Conservation (phyloP, 1,284 basidiomycete species). For the Microbotryum lychnidis-dioicae region DNA sequence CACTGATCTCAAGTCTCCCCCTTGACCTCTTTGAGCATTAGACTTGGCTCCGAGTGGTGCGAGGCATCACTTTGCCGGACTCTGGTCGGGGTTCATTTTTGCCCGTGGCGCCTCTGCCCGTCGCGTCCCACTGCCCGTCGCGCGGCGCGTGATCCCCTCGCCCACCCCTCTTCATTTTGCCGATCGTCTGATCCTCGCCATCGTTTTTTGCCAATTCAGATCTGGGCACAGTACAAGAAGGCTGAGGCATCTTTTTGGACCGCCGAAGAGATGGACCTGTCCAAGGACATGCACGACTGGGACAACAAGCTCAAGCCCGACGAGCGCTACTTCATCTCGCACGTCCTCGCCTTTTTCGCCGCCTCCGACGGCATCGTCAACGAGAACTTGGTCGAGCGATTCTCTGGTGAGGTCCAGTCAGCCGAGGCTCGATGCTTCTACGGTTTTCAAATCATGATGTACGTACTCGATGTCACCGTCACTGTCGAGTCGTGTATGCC, state of each 20-base stretch:
- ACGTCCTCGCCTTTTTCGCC: conserved; percentile 47
- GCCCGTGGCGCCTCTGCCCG: neutral
- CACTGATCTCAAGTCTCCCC: neutral
- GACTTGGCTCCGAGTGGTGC: neutral
- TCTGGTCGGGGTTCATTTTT: neutral
- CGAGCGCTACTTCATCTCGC: conserved; percentile 45
- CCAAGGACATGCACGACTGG: conserved; percentile 46
- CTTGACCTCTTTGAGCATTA: neutral
- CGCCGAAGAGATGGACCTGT: conserved; percentile 46
- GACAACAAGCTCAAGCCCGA: conserved; percentile 44
- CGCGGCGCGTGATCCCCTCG: neutral
- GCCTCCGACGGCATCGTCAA: conserved; percentile 47
- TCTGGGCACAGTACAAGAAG: conserved; percentile 37
- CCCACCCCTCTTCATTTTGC: neutral
- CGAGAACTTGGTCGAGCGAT: conserved; percentile 46
- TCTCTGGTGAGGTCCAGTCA: conserved; percentile 44
- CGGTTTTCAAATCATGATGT: conserved; percentile 48
- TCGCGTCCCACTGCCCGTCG: neutral
- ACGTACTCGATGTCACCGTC: conserved; percentile 2
- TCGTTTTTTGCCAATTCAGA: conserved; percentile 19
- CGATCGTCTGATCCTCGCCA: neutral
- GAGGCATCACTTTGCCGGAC: neutral
- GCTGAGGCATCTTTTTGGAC: conserved; percentile 46
- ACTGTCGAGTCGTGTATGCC: neutral
- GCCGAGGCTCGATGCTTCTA: conserved; percentile 47